Evolutionary conservation across 805 yeast species (phyloP), one percentile per base, ranked within the genome.

Genomic region (Limtongia smithiae): DNA sequence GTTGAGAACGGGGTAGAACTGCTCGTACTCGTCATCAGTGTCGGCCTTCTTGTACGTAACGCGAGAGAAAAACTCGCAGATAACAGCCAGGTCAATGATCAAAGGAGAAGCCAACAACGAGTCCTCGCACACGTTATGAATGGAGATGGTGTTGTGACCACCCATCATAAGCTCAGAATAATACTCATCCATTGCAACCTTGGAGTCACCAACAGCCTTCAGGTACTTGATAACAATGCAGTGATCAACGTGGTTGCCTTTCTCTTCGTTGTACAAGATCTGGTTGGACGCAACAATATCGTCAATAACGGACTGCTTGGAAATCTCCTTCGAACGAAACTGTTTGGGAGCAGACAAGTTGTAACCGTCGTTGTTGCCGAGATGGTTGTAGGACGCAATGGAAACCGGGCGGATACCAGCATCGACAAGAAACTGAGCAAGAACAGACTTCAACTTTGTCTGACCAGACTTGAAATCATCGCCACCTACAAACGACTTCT

Each of bases 161-260:
- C 97, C 97, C 62, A 90, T 78, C 97, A 90, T 91, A 66, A 90
- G 81, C 71, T 90, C 97, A 48, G 94, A 84, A 74, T 91, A 88
- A 73, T 90, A 90, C 73, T 91, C 97, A 70, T 90, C 97, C 97
- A 90, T 91, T 45, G 97, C 97, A 57, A 90, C 96, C 75, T 90
- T 90, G 58, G 93, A 82, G 70, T 90, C 97, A 33, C 95, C 96
- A 41, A 90, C 97, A 7, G 97, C 96, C 48, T 86, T 85, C 66
- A 91, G 72, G 69, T 90, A 89, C 73, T 90, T 90, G 75, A 90
- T 90, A 54, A 90, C 97, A 68, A 90, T 90, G 71, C 95, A 85
- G 70, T 90, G 97, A 65, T 90, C 97, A 55, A 91, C 84, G 55
- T 76, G 77, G 56, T 80, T 76, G 41, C 96, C 95, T 37, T 73